A percentile compares a stretch with the other conserved stretches of the same genome.
Conservation (phyloP, 768 basidiomycete species). For the Termitomyces sp. region DNA sequence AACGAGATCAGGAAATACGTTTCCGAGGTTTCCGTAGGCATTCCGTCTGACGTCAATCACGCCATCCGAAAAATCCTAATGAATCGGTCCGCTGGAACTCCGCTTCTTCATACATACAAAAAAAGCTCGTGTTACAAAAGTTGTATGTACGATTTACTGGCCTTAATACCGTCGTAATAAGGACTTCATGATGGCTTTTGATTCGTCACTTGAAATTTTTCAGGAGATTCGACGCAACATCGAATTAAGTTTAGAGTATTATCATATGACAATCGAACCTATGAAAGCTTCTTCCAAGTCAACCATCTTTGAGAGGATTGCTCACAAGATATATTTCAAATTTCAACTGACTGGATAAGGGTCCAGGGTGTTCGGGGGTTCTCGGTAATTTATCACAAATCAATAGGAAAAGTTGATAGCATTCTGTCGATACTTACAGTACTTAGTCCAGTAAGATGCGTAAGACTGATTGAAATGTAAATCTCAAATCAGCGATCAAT, state of each 20-base stretch:
- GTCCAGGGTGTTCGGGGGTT: background rate
- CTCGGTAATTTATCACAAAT: background rate
- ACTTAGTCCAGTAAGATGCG: no score
- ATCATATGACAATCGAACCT: background rate
- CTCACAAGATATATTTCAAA: background rate
- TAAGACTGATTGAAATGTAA: no score
- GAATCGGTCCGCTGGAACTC: background rate
- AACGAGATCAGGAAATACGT: background rate
- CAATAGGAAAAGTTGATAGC: no score
- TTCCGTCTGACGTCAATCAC: background rate
- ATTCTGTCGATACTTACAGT: no score
- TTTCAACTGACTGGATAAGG: background rate
- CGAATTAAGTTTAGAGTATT: no score
- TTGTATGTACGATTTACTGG: background rate
- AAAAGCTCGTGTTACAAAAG: background rate
- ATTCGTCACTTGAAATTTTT: background rate
- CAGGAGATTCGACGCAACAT: no score
- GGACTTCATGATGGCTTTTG: background rate
- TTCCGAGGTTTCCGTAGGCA: background rate
- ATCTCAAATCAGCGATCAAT: no score
- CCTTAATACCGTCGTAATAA: background rate
- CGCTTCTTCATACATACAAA: background rate
- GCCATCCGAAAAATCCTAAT: background rate
- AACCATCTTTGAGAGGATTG: background rate
- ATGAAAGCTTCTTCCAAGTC: no score